A percentile compares a stretch with the other conserved stretches of the same genome.
Conservation (phyloP, 768 basidiomycete genomes). For the Amanita pallidorosea region DNA sequence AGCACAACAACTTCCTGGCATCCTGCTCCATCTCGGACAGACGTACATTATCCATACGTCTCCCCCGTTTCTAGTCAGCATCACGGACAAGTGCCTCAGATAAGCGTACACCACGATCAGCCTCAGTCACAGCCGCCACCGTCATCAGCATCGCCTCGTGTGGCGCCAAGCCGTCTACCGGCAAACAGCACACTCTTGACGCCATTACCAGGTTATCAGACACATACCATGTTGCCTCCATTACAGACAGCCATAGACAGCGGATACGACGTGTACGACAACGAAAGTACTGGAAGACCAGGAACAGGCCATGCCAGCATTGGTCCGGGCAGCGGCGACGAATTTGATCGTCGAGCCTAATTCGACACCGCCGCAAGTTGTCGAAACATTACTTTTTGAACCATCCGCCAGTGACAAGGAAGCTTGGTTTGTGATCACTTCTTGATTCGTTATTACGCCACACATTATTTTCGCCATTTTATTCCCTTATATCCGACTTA, state of each 20-base stretch:
- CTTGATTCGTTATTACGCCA: neutral
- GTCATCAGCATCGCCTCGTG: constrained; percentile 14
- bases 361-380: constrained; percentile 1
- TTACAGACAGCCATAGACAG: constrained; percentile 14
- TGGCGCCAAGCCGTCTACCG: constrained; percentile 34
- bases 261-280: constrained; percentile 28
- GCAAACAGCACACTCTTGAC: constrained; percentile 61
- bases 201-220: constrained; percentile 52
- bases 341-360: constrained; percentile 15
- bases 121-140: constrained; percentile 16
- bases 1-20: constrained; percentile 26
- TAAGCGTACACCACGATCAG: constrained; percentile 13
- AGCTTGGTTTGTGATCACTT: constrained; percentile 3
- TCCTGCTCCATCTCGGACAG: constrained; percentile 15
- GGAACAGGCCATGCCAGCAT: constrained; percentile 30
- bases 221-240: constrained; percentile 25
- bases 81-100: constrained; percentile 16
- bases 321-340: constrained; percentile 20
- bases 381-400: constrained; percentile 1
- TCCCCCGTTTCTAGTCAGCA: constrained; percentile 17
- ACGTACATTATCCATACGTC: constrained; percentile 13
- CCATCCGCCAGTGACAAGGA: neutral
- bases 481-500: neutral
- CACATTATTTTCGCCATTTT: constrained; percentile 1
- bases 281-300: constrained; percentile 27